Conservation (phyloP, 2,329 filamentous ascomycete genomes). For the Amphichorda felina region DNA sequence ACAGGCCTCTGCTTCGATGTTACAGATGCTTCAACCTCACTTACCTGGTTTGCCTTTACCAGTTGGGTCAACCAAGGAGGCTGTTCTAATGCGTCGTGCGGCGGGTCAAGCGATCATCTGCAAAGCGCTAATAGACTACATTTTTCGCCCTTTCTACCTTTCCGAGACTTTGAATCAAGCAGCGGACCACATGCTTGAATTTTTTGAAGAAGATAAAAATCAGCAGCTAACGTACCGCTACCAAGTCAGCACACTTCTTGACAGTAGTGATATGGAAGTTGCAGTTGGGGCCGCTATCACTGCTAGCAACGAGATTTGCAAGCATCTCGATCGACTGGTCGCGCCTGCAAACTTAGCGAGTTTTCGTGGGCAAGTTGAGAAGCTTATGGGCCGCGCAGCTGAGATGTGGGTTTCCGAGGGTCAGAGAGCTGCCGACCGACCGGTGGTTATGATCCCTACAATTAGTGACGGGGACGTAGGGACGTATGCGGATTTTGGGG, state of each 20-base stretch:
- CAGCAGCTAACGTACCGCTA: neutral
- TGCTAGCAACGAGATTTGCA: neutral
- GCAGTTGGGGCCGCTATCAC: neutral
- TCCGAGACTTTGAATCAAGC: neutral
- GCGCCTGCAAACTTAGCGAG: neutral
- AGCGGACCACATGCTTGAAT: neutral
- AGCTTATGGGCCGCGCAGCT: neutral
- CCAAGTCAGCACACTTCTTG: neutral
- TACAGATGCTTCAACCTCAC: neutral
- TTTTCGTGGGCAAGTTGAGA: neutral
- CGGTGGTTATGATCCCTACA: neutral
- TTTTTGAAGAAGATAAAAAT: neutral
- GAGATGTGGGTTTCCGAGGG: neutral
- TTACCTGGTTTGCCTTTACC: neutral
- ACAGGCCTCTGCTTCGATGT: neutral
- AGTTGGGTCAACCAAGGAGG: neutral
- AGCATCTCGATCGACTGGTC: neutral
- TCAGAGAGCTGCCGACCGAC: neutral
- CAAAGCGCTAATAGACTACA: neutral
- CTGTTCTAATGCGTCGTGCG: neutral
- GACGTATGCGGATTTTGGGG: neutral
- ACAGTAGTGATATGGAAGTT: neutral
- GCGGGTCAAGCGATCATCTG: neutral
- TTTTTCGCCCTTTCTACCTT: neutral
- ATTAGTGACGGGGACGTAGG: neutral